Evolutionary conservation across 352 stramenopile species (phyloP), one percentile per base, ranked within the genome.

Genomic region (Plasmopara viticola): DNA sequence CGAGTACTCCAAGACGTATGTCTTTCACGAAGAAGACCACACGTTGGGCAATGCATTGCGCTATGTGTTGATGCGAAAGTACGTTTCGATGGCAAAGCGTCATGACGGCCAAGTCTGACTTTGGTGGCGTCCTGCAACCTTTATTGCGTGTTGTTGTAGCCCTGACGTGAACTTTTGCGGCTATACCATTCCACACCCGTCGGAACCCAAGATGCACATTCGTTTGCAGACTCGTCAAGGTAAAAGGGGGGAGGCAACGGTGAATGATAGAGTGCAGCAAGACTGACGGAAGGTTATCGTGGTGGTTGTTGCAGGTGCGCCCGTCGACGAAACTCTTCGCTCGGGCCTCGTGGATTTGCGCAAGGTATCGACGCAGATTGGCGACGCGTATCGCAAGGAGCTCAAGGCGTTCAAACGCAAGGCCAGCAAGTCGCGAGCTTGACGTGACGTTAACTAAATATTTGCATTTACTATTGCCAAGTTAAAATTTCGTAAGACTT

Each of bases 181-280:
- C 52, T 98, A 98, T 72, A 97, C 88, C 33, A 96, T 98, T 37
- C 94, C 94, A 34, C 94, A 98, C 74, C 94, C 94, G 17, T 96
- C 86, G 6, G 94, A 98, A 62, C 90, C 90, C 18, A 91, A 97
- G 52, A 95, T 98, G 66, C 91, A 98, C 66, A 64, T 98, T 25
- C 80, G 94, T 33, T 78, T 98, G 14, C 94, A 98, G 68, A 95
- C 83, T 8, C 74, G 72, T 39, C 62, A 78, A 65, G 76, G 79
- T 86, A 68, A n/a, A 12, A 30, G 15, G 2, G 1, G 5, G 9
- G 12, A 9, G n/a, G 12, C 20, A 25, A 25, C 20, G 4, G 5
- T 35, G 31, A 35, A 35, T 35, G 2, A 20, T 7, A 42, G 6
- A 44, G 15, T 44, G 30, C 2, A 45, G 39, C 13, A 18, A 41